Evolutionary conservation across 2,329 filamentous ascomycete genomes (phyloP), one percentile per base, ranked within the genome.

Genomic region (Biscogniauxia marginata): DNA sequence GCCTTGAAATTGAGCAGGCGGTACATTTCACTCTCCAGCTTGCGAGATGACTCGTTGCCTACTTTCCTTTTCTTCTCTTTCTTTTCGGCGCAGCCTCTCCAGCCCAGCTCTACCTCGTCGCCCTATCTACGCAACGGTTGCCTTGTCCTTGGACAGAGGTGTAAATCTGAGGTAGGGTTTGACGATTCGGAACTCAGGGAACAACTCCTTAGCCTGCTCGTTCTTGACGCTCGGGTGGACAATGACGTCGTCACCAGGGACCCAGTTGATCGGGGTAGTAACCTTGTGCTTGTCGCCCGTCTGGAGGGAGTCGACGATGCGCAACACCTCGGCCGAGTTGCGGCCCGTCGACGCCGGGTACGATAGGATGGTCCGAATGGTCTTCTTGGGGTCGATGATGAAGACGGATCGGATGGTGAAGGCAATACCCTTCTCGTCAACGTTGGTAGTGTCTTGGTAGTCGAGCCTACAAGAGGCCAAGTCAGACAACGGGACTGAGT

Each of bases 341-440:
- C 89, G 86, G 76, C 93, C 93, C 47, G 91, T 96, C 57, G 89
- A 93, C 59, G 93, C 92, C 46, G 93, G 93, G 82, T 96, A 97
- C 71, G 90, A 87, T 79, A 96, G 89, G 74, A 91, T 96, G 73
- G 93, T 86, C 68, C 93, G 88, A 77, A 96, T 95, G 75, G 88
- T 93, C 87, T 96, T 96, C 76, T 85, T 86, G 63, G 92, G 92
- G 80, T 96, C 92, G 74, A 96, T 95, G 78, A 96, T 82, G 83
- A 96, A 96, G 72, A 96, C 93, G 67, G 89, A 91, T 70, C 93
- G 91, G 78, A 97, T 96, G 67, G 93, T 96, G 78, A 96, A 93
- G 55, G 92, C 91, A 67, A 93, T 89, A 66, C 88, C 88, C 83
- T 91, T 91, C 69, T 82, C 75, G 74, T 92, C 89, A 56, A 92